Evolutionary conservation across 805 yeast genomes (phyloP).

Genomic region (Tetrapisispora nanseiensis): DNA sequence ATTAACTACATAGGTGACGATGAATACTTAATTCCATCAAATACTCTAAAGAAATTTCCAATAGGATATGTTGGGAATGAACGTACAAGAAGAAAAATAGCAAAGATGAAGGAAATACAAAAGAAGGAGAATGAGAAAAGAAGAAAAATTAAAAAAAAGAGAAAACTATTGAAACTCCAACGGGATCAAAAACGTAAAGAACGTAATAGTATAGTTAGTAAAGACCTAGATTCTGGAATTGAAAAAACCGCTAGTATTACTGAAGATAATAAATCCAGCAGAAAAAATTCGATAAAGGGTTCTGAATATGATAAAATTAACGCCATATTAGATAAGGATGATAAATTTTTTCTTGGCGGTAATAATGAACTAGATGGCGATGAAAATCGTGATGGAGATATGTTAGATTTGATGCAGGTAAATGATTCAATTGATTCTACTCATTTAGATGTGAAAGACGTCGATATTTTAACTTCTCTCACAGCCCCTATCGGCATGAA

Average conservation of each 20-base stretch:
- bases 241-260: background rate
- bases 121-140: slow-evolving; percentile 28
- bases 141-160: slow-evolving; percentile 26
- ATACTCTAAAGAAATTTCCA: slow-evolving; percentile 26
- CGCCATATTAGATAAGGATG: slow-evolving; percentile 22
- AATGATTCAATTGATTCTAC: background rate
- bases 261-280: background rate
- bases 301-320: slow-evolving; percentile 27
- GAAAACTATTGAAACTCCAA: slow-evolving; percentile 23
- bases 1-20: slow-evolving; percentile 29
- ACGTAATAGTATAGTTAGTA: slow-evolving; percentile 10
- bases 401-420: background rate
- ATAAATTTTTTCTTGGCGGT: slow-evolving; percentile 13
- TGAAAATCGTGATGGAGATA: slow-evolving; percentile 4
- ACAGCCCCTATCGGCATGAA: slow-evolving; percentile 28
- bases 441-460: slow-evolving; percentile 11
- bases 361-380: slow-evolving; percentile 5
- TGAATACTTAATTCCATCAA: slow-evolving; percentile 23
- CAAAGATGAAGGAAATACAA: slow-evolving; percentile 28
- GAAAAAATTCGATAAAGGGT: slow-evolving; percentile 22
- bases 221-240: background rate
- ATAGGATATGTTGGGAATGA: slow-evolving; percentile 30
- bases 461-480: slow-evolving; percentile 26
- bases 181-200: slow-evolving; percentile 26
- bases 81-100: slow-evolving; percentile 28